phyloP scores from a whole-genome alignment of 345 rosid genomes.

The Eucalyptus microcorys region DNA sequence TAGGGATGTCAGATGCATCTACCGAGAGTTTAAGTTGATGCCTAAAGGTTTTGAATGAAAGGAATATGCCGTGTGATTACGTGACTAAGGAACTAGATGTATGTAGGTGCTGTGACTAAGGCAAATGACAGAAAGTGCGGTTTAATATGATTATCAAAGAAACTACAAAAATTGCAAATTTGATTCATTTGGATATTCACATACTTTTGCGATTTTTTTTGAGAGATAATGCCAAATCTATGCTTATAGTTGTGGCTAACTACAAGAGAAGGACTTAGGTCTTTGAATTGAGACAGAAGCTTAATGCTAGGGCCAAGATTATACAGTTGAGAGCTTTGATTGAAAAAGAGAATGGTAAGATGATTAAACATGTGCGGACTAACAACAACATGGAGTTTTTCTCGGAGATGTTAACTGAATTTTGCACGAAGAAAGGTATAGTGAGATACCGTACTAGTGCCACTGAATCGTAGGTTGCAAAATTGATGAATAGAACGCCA shows the following conservation, averaged over 20 bases:
- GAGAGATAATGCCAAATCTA: background rate
- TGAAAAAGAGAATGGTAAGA: background rate
- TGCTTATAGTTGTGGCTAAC: background rate
- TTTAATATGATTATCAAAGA: background rate
- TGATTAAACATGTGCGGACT: background rate
- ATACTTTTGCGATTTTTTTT: background rate
- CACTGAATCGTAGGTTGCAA: background rate
- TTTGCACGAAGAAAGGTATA: background rate
- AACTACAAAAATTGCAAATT: background rate
- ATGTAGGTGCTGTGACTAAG: background rate
- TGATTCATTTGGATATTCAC: background rate
- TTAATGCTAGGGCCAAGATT: background rate
- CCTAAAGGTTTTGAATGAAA: background rate
- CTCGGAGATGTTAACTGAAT: background rate
- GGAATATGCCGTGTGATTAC: rapidly evolving
- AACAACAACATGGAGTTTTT: background rate
- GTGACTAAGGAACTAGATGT: background rate
- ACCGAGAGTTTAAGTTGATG: background rate
- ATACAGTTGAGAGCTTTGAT: background rate
- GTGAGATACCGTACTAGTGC: background rate
- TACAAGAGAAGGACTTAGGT: background rate
- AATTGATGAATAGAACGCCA: background rate
- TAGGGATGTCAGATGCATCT: background rate
- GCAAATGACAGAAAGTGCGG: background rate
- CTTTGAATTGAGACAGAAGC: background rate